Base-by-base conservation (phyloP, 176 grass and related monocot genomes). In the Paspalum vaginatum region DNA sequence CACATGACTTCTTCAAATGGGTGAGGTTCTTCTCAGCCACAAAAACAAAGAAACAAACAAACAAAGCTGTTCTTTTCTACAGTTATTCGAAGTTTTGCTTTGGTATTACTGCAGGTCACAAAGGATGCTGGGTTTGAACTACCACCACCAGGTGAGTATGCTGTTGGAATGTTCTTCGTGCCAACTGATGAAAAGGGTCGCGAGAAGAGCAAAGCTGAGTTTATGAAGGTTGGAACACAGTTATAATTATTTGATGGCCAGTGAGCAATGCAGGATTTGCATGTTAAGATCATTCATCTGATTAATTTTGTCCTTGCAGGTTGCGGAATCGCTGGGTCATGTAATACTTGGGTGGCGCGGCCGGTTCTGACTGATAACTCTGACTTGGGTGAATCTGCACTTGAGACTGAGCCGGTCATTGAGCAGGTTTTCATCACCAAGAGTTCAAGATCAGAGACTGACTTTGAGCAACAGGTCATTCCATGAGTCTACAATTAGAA, bases 151-250 rank as follows among this genome's bases (percentile, higher is more conserved):
- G 90, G 93, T 1, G 77, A 93, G 71, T 99, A 95, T 81, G 96
- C 88, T 69, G 84, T 95, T 74, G 96, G 96, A 20, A 95, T 95
- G 90, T 92, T 95, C 21, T 99, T 99, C 82, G 73, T 99, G 82
- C 88, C 96, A 40, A 82, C 40, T 0, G 90, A 99, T 72, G 92
- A 93, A 53, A 95, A 85, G 70, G 93, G 93, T 3, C 82, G 88
- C 0, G 63, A 89, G 78, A 81, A 80, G 62, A 82, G 90, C 82
- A 99, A 93, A 95, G 60, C 86, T 82, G 93, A 93, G 66, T 99
- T 99, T 55, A 89, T 76, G 11, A 86, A 93, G 90, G 96, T 99
- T 82, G 66, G 83, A 44, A 42, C 13, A 56, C 38, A 26, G 4
- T 68, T 21, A n/a, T n/a, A 55, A 41, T 42, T 44, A 11, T 61